These are phyloP conservation scores for Didymella exigua DNA, from an alignment of 2,329 filamentous ascomycete species.

Conservation along the genomic window DNA sequence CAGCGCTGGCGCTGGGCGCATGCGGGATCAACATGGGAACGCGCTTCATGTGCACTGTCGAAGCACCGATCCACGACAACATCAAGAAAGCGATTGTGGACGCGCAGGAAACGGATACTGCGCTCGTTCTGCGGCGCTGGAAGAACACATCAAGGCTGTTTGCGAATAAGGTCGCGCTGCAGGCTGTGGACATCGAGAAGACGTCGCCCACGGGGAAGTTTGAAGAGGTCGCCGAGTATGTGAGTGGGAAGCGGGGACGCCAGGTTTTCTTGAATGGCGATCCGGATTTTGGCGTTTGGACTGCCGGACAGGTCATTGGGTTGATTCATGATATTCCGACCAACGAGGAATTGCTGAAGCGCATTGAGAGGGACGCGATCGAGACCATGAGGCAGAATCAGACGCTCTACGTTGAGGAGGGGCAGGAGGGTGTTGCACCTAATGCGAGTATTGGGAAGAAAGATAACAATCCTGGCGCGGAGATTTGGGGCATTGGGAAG, in stretches of 20 bases:
- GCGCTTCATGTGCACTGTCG: conserved; percentile 93
- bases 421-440: conserved; percentile 27
- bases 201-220: conserved; percentile 87
- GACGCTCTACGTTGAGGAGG: conserved; percentile 43
- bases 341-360: conserved; percentile 52
- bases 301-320: conserved; percentile 88
- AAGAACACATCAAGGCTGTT: conserved; percentile 89
- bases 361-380: conserved; percentile 55
- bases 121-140: conserved; percentile 87
- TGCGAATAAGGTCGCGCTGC: conserved; percentile 83
- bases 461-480: conserved; percentile 49
- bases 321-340: conserved; percentile 60
- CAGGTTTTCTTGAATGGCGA: conserved; percentile 94
- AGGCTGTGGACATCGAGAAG: conserved; percentile 81
- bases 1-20: conserved; percentile 85
- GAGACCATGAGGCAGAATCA: conserved; percentile 49
- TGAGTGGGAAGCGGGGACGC: conserved; percentile 87
- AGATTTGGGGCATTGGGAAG: conserved; percentile 52
- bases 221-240: conserved; percentile 80
- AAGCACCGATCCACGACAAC: conserved; percentile 88
- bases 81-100: conserved; percentile 93
- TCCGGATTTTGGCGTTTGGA: conserved; percentile 94
- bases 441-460: conserved; percentile 37
- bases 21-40: conserved; percentile 99
- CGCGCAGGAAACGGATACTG: conserved; percentile 88